Evolutionary conservation across 768 basidiomycete species (phyloP).

Genomic region (Rhizopogon sp.): DNA sequence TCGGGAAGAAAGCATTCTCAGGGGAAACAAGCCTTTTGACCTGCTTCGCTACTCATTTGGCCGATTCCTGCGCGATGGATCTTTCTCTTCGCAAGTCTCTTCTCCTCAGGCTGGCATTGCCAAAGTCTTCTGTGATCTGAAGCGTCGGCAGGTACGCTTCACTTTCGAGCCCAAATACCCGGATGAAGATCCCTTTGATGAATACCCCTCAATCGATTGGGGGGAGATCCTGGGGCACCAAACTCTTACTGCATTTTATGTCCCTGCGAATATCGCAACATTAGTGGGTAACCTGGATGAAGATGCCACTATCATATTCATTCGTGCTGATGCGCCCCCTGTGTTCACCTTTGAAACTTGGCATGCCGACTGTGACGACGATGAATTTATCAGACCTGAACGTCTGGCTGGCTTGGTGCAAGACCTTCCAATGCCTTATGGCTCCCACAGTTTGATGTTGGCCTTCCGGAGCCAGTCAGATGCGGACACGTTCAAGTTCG

Average conservation of each 20-base stretch:
- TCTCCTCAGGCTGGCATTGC: conserved; percentile 16
- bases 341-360: conserved; percentile 13
- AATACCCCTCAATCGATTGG: background rate
- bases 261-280: conserved; percentile 12
- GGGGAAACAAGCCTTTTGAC: conserved; percentile 8
- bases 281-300: conserved; percentile 11
- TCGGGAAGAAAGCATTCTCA: conserved; percentile 7
- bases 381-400: background rate
- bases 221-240: background rate
- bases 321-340: conserved; percentile 29
- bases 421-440: conserved; percentile 18
- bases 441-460: conserved; percentile 24
- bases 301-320: conserved; percentile 18
- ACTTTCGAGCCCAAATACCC: conserved; percentile 7
- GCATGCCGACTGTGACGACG: background rate
- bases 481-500: conserved; percentile 21
- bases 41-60: conserved; percentile 29
- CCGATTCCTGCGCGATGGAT: conserved; percentile 30
- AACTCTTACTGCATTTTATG: conserved; percentile 16
- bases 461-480: conserved; percentile 24
- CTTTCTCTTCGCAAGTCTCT: conserved; percentile 27
- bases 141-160: conserved; percentile 25
- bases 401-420: conserved; percentile 21
- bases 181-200: background rate
- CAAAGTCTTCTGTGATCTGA: conserved; percentile 30